A percentile compares a stretch with the other conserved stretches of the same genome.
Evolutionary conservation across 1,284 basidiomycete species (phyloP).

Genomic region (Malassezia pachydermatis): DNA sequence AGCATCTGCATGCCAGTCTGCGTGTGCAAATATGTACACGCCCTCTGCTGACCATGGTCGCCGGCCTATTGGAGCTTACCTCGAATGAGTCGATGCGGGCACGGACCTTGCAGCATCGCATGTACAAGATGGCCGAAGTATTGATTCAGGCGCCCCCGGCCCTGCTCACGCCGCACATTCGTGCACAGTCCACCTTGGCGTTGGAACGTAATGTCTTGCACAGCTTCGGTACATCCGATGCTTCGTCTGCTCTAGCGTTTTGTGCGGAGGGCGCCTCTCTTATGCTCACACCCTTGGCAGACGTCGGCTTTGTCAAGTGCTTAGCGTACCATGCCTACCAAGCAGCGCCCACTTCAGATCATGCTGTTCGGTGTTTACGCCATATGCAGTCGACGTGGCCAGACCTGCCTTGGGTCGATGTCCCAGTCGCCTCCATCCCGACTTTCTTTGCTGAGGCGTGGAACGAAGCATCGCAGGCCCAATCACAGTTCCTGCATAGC

Average conservation of each 20-base stretch:
- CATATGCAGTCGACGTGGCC: background rate
- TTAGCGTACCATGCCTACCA: constrained; percentile 22
- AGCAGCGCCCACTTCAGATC: background rate
- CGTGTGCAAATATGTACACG: background rate
- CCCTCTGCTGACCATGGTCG: background rate
- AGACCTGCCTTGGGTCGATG: background rate
- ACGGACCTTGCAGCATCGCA: constrained; percentile 2
- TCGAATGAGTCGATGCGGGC: constrained; percentile 15
- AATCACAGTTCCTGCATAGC: background rate
- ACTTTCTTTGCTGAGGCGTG: background rate
- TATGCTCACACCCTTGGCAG: constrained; percentile 4
- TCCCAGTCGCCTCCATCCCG: background rate
- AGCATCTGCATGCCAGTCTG: background rate
- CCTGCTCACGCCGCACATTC: background rate
- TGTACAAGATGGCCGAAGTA: constrained; percentile 1
- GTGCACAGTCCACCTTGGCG: background rate
- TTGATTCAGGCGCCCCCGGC: background rate
- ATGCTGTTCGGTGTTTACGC: background rate
- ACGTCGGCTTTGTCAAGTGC: constrained; percentile 28
- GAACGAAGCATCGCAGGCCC: background rate
- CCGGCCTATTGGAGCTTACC: constrained; percentile 7
- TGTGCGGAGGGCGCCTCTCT: background rate
- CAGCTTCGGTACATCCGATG: background rate
- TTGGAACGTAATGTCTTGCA: constrained; percentile 16
- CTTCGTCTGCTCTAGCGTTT: background rate